phyloP scores from a whole-genome alignment of 495 filamentous ascomycete species.

The Parathielavia hyrcaniae region DNA sequence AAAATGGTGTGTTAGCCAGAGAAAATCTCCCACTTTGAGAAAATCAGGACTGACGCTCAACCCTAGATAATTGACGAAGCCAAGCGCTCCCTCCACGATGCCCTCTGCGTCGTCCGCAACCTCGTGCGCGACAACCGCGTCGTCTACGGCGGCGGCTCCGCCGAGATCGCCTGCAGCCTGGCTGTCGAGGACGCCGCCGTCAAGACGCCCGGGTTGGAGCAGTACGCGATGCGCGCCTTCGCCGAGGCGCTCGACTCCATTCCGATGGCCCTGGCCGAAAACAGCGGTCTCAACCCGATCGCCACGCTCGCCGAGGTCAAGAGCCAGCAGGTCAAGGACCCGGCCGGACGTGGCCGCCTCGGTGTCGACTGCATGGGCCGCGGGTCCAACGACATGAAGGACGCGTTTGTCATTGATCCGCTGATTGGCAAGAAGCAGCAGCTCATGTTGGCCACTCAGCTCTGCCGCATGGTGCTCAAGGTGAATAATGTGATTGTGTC shows the following conservation, averaged over 20 bases:
- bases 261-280: conserved; percentile 95
- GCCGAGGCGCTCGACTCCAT: conserved; percentile 90
- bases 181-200: conserved; percentile 93
- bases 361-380: conserved; percentile 97
- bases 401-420: conserved; percentile 96
- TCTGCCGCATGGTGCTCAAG: conserved; percentile 99
- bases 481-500: conserved; percentile 95
- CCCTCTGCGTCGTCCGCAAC: conserved; percentile 95
- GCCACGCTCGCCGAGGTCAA: conserved; percentile 93
- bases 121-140: conserved; percentile 93
- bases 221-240: conserved; percentile 98
- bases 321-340: conserved; percentile 88
- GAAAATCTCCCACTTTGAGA: conserved; percentile 7
- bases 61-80: conserved; percentile 94
- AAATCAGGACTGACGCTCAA: background rate
- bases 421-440: conserved; percentile 97
- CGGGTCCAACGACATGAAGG: conserved; percentile 91
- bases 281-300: conserved; percentile 92
- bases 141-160: conserved; percentile 96
- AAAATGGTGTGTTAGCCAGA: conserved; percentile 70
- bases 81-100: conserved; percentile 94
- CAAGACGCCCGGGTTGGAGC: conserved; percentile 91
- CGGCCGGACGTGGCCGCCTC: conserved; percentile 56
- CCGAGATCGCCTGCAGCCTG: conserved; percentile 94
- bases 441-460: conserved; percentile 88